A percentile compares a stretch with the other conserved stretches of the same genome.
phyloP scores from a whole-genome alignment of 352 stramenopile genomes.

The Peronosclerospora sorghi region DNA sequence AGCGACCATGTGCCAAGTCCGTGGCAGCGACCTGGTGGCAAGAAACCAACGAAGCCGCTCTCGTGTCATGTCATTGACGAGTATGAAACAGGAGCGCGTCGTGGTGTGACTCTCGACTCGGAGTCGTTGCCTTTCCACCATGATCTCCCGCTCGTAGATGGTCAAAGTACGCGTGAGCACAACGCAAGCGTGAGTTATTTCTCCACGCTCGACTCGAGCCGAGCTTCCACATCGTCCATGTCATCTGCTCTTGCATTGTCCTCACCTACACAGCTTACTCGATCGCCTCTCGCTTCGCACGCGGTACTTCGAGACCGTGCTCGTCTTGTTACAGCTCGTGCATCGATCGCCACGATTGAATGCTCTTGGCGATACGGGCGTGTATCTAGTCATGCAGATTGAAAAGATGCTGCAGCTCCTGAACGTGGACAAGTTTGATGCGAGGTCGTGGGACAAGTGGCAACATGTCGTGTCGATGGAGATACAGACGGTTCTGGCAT shows the following conservation, averaged over 20 bases:
- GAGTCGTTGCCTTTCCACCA: slow-evolving; percentile 16
- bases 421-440: slow-evolving; percentile 11
- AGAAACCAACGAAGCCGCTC: slow-evolving; percentile 3
- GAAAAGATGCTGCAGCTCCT: too few species aligned
- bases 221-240: too few species aligned
- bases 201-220: slow-evolving; percentile 26
- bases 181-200: slow-evolving; percentile 26
- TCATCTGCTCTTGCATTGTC: too few species aligned
- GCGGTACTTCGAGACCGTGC: slow-evolving; percentile 5
- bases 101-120: slow-evolving; percentile 16
- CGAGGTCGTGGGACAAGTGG: too few species aligned
- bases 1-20: neutral
- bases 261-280: slow-evolving; percentile 28
- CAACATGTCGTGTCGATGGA: too few species aligned
- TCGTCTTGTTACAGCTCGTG: too few species aligned
- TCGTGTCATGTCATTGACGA: slow-evolving; percentile 1
- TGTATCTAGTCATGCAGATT: too few species aligned
- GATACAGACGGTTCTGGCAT: too few species aligned
- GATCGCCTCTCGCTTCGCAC: slow-evolving; percentile 4
- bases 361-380: too few species aligned
- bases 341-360: too few species aligned
- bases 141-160: slow-evolving; percentile 10
- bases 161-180: slow-evolving; percentile 11
- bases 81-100: slow-evolving; percentile 13
- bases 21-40: slow-evolving; percentile 3